Conservation (phyloP, 768 basidiomycete species). For the Porphyrellus cyaneotinctus region DNA sequence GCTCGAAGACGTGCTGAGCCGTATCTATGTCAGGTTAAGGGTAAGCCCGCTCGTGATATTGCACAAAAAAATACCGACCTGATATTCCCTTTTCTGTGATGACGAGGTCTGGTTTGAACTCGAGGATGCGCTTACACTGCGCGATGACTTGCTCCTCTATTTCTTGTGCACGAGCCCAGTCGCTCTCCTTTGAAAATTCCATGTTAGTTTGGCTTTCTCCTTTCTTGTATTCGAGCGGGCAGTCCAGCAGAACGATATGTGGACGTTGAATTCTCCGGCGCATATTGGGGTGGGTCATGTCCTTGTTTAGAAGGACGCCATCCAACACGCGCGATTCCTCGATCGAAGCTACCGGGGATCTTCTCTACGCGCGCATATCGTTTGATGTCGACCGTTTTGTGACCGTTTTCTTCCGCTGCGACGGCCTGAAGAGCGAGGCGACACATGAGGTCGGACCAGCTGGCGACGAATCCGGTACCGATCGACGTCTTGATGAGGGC, state of each 20-base stretch:
- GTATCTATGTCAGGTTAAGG: conserved; percentile 51
- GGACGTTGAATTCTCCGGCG: conserved; percentile 86
- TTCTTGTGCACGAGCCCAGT: conserved; percentile 89
- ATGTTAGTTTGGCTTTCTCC: conserved; percentile 98
- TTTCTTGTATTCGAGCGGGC: conserved; percentile 98
- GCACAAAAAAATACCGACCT: conserved; percentile 46
- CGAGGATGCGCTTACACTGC: conserved; percentile 78
- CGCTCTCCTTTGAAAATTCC: conserved; percentile 90
- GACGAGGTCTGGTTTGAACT: conserved; percentile 92
- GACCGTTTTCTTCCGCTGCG: conserved; percentile 65
- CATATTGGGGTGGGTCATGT: conserved; percentile 98
- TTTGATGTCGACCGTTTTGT: conserved; percentile 95
- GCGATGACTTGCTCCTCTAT: conserved; percentile 95
- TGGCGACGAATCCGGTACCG: conserved; percentile 94
- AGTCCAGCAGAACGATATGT: conserved; percentile 85
- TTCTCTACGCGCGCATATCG: conserved; percentile 97
- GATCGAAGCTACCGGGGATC: conserved; percentile 94
- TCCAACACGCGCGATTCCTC: conserved; percentile 83
- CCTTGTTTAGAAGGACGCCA: conserved; percentile 98
- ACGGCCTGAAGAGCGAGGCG: conserved; percentile 87
- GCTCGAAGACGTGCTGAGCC: conserved; percentile 87
- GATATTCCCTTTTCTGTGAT: conserved; percentile 98
- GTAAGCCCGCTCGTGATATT: not conserved
- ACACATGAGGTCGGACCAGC: conserved; percentile 99
- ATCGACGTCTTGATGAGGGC: conserved; percentile 97